Evolutionary conservation across 2,329 filamentous ascomycete species (phyloP), one percentile per base, ranked within the genome.

Genomic region (Sclerotinia borealis): DNA sequence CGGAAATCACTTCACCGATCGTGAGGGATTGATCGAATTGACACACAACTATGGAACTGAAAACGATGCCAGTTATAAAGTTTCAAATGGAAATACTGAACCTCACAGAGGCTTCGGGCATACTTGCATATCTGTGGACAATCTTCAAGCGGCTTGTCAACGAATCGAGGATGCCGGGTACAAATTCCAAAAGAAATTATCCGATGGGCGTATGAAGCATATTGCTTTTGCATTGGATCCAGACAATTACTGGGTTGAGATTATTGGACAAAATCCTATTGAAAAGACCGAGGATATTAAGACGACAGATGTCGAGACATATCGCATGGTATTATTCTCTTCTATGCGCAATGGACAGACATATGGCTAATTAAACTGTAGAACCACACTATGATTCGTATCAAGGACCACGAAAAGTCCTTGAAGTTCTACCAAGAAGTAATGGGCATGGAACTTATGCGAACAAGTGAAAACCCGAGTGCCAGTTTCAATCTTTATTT

Each of bases 351-450:
- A 54, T 59, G 19, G 1, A 11, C 3, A 39, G 8, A 15, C 13
- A 22, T 4, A 39, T 22, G 27, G 15, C 17, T 39, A 11, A 29
- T 31, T 10, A 6, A 27, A 15, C 41, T 25, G 65, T 65, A 89
- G 86, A 93, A 95, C 78, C 91, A 95, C 79, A 92, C 90, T 63
- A 98, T 98, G 95, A 85, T 99, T 70, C 90, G 95, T 36, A 89
- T 98, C 78, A 98, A 97, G 79, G 86, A 91, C 70, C 80, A 82
- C 29, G 83, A 91, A 73, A 86, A 85, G 76, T 90, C 87, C 17
- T 80, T 93, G 72, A 85, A 87, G 72, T 93, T 91, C 75, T 93
- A 93, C 78, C 84, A 93, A 76, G 91, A 97, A 8, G 83, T 91
- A 34, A 82, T 98, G 77, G 95, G 95, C 65, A 97, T 98, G 95